Conservation (phyloP, 2,329 filamentous ascomycete genomes). For the Chaetothyriales sp. region DNA sequence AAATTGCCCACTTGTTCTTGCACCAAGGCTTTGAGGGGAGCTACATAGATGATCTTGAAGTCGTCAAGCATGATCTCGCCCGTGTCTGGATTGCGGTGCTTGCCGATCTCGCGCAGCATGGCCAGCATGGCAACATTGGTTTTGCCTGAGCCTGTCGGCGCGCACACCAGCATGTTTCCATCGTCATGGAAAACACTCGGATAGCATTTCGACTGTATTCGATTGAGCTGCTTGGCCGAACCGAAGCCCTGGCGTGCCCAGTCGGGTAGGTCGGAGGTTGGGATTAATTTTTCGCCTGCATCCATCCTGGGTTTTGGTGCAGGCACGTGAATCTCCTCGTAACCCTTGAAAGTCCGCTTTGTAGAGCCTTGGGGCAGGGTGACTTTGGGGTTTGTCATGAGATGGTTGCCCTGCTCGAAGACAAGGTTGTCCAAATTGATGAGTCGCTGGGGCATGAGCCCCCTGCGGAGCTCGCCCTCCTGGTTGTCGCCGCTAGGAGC, state of each 20-base stretch:
- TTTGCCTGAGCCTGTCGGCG: slow-evolving; percentile 92
- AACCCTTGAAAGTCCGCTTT: slow-evolving; percentile 91
- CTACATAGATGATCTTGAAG: slow-evolving; percentile 98
- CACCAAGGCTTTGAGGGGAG: slow-evolving; percentile 85
- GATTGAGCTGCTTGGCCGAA: slow-evolving; percentile 74
- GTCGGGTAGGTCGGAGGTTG: slow-evolving; percentile 76
- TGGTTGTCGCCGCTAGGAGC: slow-evolving; percentile 39
- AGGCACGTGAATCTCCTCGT: slow-evolving; percentile 95
- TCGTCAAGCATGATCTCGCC: slow-evolving; percentile 92
- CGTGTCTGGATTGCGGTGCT: slow-evolving; percentile 74
- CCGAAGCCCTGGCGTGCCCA: slow-evolving; percentile 85
- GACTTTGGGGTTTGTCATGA: slow-evolving; percentile 98
- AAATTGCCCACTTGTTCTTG: slow-evolving; percentile 98
- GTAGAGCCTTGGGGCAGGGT: slow-evolving; percentile 87
- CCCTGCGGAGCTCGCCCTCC: slow-evolving; percentile 62
- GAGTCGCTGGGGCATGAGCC: slow-evolving; percentile 69
- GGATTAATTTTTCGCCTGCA: slow-evolving; percentile 65
- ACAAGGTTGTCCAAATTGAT: slow-evolving; percentile 93
- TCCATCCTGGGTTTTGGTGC: slow-evolving; percentile 78
- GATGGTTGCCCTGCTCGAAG: slow-evolving; percentile 94
- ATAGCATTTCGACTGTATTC: slow-evolving; percentile 88
- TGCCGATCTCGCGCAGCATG: slow-evolving; percentile 91
- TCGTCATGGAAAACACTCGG: slow-evolving; percentile 84
- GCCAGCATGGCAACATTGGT: slow-evolving; percentile 97
- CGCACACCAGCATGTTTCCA: slow-evolving; percentile 95